Evolutionary conservation across 2,329 filamentous ascomycete genomes (phyloP).

Genomic region (Clonostachys sp.): DNA sequence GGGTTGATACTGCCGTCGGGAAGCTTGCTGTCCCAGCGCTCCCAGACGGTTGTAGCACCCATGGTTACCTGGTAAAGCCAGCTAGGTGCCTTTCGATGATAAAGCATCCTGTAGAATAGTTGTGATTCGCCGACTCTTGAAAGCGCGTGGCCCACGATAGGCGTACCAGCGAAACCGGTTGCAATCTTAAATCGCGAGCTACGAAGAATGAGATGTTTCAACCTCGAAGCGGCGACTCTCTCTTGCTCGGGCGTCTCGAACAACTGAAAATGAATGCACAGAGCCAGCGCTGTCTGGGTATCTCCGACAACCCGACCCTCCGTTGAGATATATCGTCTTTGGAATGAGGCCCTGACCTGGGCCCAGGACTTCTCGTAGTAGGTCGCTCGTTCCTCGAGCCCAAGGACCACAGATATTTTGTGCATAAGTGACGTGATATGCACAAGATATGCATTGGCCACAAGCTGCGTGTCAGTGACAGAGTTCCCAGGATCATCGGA

Average conservation of each 20-base stretch:
- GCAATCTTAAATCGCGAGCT: conserved; percentile 20
- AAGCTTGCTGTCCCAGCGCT: conserved; percentile 43
- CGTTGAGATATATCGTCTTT: neutral
- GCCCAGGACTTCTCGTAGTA: conserved; percentile 10
- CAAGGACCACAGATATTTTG: conserved; percentile 23
- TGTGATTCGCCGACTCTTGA: conserved; percentile 15
- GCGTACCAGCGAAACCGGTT: conserved; percentile 39
- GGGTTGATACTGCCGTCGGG: conserved; percentile 37
- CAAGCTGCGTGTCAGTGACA: conserved; percentile 29
- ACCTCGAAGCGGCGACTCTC: conserved; percentile 1
- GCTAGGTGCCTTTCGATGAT: conserved; percentile 33
- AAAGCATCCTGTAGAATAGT: conserved; percentile 41
- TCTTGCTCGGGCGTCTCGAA: conserved; percentile 8
- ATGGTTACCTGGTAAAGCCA: conserved; percentile 43
- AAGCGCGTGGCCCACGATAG: conserved; percentile 24
- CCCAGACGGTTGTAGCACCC: conserved; percentile 43
- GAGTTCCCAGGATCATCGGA: conserved; percentile 28
- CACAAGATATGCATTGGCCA: conserved; percentile 41
- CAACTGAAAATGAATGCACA: conserved; percentile 29
- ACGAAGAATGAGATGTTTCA: neutral
- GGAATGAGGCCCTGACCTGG: neutral
- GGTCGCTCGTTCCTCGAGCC: conserved; percentile 13
- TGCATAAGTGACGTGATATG: conserved; percentile 31
- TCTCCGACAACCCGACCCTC: neutral
- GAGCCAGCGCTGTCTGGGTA: conserved; percentile 1